phyloP scores from a whole-genome alignment of 2,329 filamentous ascomycete genomes.

The Ophiostoma sp. region DNA sequence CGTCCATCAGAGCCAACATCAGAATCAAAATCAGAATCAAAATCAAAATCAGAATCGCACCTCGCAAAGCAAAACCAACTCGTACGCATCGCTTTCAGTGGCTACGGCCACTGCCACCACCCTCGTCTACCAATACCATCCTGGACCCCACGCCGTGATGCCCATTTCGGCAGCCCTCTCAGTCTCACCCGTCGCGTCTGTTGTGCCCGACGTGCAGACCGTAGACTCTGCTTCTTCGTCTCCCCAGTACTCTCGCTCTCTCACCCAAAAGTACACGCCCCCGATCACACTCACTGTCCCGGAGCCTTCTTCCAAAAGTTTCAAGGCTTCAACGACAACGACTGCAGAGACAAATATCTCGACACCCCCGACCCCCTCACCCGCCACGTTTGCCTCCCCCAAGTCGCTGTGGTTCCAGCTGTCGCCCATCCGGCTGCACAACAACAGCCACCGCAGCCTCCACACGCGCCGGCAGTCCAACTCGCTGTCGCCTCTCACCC shows the following conservation, averaged over 20 bases:
- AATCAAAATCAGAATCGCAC: background rate
- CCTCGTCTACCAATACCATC: constrained; percentile 14
- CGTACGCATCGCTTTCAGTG: background rate
- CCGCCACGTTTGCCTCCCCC: background rate
- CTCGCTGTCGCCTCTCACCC: background rate
- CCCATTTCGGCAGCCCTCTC: constrained; percentile 20
- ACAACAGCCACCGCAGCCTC: background rate
- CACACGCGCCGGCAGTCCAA: background rate
- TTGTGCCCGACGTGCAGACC: constrained; percentile 5
- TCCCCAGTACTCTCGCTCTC: constrained; percentile 15
- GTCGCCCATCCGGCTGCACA: constrained; percentile 22
- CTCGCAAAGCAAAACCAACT: background rate
- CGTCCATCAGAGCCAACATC: background rate
- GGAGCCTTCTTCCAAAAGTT: background rate
- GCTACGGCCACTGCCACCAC: constrained; percentile 12
- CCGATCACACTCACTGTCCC: background rate
- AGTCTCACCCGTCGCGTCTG: constrained; percentile 1
- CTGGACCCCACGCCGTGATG: constrained; percentile 26
- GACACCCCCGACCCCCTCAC: background rate
- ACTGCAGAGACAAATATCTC: background rate
- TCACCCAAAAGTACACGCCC: constrained; percentile 19
- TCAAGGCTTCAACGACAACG: background rate
- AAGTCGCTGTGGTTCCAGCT: constrained; percentile 17
- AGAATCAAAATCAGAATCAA: background rate
- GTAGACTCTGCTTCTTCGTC: background rate